Conservation (phyloP, 2,329 filamentous ascomycete species). For the Cladosporium velox region DNA sequence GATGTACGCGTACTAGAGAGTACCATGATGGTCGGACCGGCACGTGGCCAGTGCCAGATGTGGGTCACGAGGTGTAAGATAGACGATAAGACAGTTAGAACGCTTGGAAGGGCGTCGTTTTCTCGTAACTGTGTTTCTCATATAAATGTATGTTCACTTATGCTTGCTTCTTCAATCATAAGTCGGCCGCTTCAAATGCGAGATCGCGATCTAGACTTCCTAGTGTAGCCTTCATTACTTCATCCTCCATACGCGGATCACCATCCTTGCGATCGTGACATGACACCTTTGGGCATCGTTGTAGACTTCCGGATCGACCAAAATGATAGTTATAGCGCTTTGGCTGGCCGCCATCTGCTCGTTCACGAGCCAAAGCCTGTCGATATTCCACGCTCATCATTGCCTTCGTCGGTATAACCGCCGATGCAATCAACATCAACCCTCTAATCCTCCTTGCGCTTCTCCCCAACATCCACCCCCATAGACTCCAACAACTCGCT, state of each 20-base stretch:
- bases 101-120: too few species aligned
- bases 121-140: neutral
- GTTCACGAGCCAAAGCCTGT: neutral
- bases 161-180: neutral
- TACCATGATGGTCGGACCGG: neutral
- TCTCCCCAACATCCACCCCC: slow-evolving; percentile 32
- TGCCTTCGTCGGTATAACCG: neutral
- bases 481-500: slow-evolving; percentile 51
- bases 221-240: neutral
- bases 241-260: neutral
- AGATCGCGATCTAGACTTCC: neutral
- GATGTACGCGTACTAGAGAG: neutral
- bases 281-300: neutral
- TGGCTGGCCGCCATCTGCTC: neutral
- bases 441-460: slow-evolving; percentile 42
- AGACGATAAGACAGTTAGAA: neutral
- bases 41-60: neutral
- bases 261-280: neutral
- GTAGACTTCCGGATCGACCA: neutral
- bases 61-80: neutral
- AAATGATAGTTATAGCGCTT: neutral
- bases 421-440: neutral
- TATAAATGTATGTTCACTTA: neutral
- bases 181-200: neutral
- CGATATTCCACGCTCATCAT: neutral